A percentile compares a stretch with the other conserved stretches of the same genome.
Evolutionary conservation across 305 asterid genomes (phyloP).

Genomic region (Fraxinus nigra): DNA sequence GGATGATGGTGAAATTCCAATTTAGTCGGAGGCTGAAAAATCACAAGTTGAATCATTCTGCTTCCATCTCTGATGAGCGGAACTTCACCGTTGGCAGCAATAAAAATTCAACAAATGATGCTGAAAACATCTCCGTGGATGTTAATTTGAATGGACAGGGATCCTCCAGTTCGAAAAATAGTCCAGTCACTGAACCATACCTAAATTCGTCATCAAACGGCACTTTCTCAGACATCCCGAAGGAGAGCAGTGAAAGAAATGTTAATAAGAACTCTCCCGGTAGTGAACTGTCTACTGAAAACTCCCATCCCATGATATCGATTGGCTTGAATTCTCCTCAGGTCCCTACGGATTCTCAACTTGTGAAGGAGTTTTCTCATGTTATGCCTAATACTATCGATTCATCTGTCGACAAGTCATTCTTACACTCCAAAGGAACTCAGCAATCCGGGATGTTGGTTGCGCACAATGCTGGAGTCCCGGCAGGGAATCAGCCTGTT

Average conservation of each 20-base stretch:
- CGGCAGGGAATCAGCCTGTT: conserved; percentile 30
- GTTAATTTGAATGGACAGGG: neutral
- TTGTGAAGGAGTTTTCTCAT: neutral
- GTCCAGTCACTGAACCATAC: conserved; percentile 17
- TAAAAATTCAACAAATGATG: conserved; percentile 19
- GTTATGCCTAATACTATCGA: neutral
- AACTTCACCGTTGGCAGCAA: conserved; percentile 16
- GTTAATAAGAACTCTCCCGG: neutral
- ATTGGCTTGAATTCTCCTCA: conserved; percentile 63
- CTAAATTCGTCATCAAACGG: neutral
- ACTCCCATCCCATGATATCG: conserved; percentile 37
- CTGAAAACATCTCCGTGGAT: neutral
- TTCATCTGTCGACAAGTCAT: neutral
- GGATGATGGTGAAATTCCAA: conserved; percentile 25
- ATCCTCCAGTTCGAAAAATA: conserved; percentile 32
- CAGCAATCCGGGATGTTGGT: conserved; percentile 2
- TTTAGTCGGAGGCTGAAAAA: conserved; percentile 33
- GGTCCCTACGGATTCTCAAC: conserved; percentile 13
- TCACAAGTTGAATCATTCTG: conserved; percentile 9
- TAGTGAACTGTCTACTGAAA: neutral
- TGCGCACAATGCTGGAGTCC: neutral
- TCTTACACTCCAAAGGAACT: conserved; percentile 28
- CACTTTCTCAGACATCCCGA: neutral
- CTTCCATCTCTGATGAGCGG: neutral
- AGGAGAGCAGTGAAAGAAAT: neutral